Conservation (phyloP, 495 filamentous ascomycete genomes). For the Penicillium antarcticum region DNA sequence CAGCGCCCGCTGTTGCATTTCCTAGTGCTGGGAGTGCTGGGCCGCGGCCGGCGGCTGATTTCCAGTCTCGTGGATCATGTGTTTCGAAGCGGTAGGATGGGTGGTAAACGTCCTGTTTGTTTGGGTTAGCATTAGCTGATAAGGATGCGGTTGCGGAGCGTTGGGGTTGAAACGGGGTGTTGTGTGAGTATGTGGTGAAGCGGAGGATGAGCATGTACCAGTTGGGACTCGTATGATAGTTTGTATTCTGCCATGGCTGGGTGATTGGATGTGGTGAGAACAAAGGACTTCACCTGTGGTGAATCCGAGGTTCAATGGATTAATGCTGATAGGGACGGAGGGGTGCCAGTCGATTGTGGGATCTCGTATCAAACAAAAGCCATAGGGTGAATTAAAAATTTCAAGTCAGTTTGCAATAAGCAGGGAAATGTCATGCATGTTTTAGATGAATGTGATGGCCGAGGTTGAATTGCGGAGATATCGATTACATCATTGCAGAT, state of each 20-base stretch:
- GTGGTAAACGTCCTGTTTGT: conserved; percentile 45
- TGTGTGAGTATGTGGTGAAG: neutral
- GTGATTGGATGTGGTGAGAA: too few relatives aligned
- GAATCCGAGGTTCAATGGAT: neutral
- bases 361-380: neutral
- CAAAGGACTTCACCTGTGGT: neutral
- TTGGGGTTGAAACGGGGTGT: too few relatives aligned
- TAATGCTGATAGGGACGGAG: neutral
- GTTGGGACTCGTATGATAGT: conserved; percentile 30
- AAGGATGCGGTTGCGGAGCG: neutral
- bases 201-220: conserved; percentile 14
- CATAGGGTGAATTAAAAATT: neutral
- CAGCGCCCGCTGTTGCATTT: conserved; percentile 78
- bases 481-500: conserved; percentile 32
- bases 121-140: conserved; percentile 2
- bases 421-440: conserved; percentile 1
- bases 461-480: conserved; percentile 15
- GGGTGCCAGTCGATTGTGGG: neutral
- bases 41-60: conserved; percentile 34
- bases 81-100: conserved; percentile 48
- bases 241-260: conserved; percentile 30
- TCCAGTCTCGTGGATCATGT: conserved; percentile 31
- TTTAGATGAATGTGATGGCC: conserved; percentile 20
- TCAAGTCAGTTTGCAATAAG: neutral
- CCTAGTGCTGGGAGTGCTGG: conserved; percentile 77